Evolutionary conservation across 805 yeast species (phyloP), one percentile per base, ranked within the genome.

Genomic region (Metschnikowia noctiluminum): DNA sequence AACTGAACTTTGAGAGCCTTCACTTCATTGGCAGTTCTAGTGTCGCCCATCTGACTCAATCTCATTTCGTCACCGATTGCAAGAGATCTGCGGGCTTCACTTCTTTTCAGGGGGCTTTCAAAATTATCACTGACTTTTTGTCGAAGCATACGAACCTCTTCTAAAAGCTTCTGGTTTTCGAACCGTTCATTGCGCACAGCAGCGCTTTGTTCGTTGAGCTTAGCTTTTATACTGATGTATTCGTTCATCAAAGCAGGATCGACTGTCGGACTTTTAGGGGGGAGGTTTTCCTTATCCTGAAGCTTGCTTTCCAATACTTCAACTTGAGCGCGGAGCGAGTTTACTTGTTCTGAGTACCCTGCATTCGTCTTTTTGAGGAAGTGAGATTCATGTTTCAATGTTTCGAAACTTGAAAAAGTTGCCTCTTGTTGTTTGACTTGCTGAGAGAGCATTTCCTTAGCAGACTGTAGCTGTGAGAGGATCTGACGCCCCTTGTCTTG

Each of bases 101-200:
- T 48, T 21, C 60, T 41, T 35, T 56, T 54, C 54, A 54, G 53
- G 6, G 58, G 59, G 32, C 58, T 56, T 30, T 57, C 56, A 14
- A 56, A 54, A 31, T 30, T 48, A 32, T 46, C 58, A 15, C 49
- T 48, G 53, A 52, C 58, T 55, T 51, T 44, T 1, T 84, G 78
- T 54, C 84, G 85, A 12, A 87, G 64, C 56, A 85, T 67, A 31
- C 76, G 74, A 44, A 84, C 59, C 50, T 85, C 89, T 40, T 85
- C 81, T 26, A 72, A 67, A 39, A 84, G 62, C 50, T 65, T 77
- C 62, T 57, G 71, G 45, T 70, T 71, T 52, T 72, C 77, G 34
- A 73, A 70, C 48, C 62, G 66, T 56, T 80, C 83, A 35, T 70
- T 76, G 39, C 79, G 69, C 45, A 81, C 56, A 3, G 69, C 59